Evolutionary conservation across 2,329 filamentous ascomycete genomes (phyloP), one percentile per base, ranked within the genome.

Genomic region (Didymellaceae sp.): DNA sequence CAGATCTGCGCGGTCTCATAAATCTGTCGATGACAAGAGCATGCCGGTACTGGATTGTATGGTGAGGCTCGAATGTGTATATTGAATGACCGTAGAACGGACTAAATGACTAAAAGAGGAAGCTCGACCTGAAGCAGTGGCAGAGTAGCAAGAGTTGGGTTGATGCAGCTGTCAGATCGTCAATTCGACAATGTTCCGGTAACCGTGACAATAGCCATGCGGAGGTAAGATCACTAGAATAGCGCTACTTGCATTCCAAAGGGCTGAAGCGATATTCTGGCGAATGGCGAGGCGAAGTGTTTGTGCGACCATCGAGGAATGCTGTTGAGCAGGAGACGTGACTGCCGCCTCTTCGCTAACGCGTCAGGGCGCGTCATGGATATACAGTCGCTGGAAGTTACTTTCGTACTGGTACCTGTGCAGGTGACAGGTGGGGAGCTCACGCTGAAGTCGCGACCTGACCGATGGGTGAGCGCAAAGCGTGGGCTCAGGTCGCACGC

Each of bases 191-290:
- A 33, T 38, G 25, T 42, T 52, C 33, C 31, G 13, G 48, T 46
- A 43, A 46, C 26, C 48, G 42, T 38, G 37, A 52, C 42, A 52
- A 52, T 52, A 42, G 32, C 37, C 42, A 52, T 52, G 32, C 32
- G 26, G 32, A n/a, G 20, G 38, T 38, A 43, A 22, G 32, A 28
- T 18, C 45, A 43, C 26, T 43, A 26, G 33, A 13, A 33, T 43
- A 35, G 22, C 32, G 26, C 38, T 38, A 32, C 38, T 18, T 52
- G 26, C 50, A 53, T 48, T 53, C 50, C 50, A 35, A 35, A 43
- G 44, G 40, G 28, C 7, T 39, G 18, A 44, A 42, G 38, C 18
- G 44, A 48, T 48, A 28, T 10, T 28, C 22, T 28, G 20, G 32
- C 39, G 35, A 40, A 34, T 47, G 47, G 43, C 38, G 26, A 40